These are phyloP conservation scores for Aspergillus niger DNA, from an alignment of 2,329 filamentous ascomycete genomes.

Conservation along the genomic window DNA sequence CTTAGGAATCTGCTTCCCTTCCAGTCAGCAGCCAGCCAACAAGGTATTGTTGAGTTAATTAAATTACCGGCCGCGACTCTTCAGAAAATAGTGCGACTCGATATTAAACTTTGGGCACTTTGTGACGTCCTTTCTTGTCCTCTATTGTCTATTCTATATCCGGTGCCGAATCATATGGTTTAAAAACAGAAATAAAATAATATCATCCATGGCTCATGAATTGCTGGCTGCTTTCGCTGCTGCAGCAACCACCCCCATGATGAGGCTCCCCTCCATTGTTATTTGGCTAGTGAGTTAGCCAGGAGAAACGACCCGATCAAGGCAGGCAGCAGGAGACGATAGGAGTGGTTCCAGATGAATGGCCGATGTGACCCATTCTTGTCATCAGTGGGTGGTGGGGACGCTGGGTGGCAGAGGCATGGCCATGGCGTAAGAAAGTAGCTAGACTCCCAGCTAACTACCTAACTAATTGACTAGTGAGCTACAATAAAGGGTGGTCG, in stretches of 20 bases:
- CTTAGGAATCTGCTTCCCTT: background rate
- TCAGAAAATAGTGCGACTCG: background rate
- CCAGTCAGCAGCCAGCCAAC: background rate
- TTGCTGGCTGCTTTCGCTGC: background rate
- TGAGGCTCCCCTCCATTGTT: background rate
- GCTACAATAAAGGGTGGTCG: background rate
- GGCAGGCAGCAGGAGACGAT: background rate
- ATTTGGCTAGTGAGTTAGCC: background rate
- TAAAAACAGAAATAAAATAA: too few species aligned
- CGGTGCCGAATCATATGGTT: background rate
- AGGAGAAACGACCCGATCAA: background rate
- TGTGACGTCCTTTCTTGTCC: background rate
- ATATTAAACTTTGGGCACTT: background rate
- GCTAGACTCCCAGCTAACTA: background rate
- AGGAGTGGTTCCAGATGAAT: background rate
- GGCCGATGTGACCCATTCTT: constrained; percentile 12
- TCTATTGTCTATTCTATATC: background rate
- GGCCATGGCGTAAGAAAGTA: constrained; percentile 16
- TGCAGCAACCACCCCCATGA: background rate
- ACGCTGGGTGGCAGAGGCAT: constrained; percentile 14
- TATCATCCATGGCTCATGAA: background rate
- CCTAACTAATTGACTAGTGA: too few species aligned
- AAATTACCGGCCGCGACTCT: background rate
- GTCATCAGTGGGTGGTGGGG: constrained; percentile 15
- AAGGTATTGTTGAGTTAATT: background rate